Evolutionary conservation across 148 eudicot genomes (phyloP).

Genomic region (Chenopodium formosanum): DNA sequence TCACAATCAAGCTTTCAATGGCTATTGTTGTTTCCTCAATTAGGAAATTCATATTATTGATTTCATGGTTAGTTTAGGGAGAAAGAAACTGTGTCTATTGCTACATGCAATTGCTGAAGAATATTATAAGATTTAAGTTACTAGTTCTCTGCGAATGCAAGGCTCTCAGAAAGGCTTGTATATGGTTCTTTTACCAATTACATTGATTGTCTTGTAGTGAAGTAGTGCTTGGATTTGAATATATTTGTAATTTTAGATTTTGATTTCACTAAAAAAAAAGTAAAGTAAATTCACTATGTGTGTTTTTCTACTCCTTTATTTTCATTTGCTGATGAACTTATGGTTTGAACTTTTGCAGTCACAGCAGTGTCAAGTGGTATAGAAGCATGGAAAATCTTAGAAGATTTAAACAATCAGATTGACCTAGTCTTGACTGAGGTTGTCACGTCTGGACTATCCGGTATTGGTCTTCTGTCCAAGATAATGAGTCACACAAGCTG

Average conservation of each 20-base stretch:
- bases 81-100: too few relatives aligned
- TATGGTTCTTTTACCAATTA: background rate
- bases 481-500: conserved; percentile 78
- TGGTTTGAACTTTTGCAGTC: conserved; percentile 47
- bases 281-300: background rate
- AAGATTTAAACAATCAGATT: conserved; percentile 59
- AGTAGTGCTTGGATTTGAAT: background rate
- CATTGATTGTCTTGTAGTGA: background rate
- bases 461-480: conserved; percentile 68
- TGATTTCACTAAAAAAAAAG: background rate
- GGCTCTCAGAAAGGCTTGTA: background rate
- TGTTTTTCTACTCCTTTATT: background rate
- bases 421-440: conserved; percentile 86
- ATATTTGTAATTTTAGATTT: background rate
- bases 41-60: too few relatives aligned
- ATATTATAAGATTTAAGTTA: background rate
- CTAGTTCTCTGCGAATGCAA: background rate
- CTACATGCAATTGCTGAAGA: background rate
- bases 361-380: conserved; percentile 58
- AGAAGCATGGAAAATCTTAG: conserved; percentile 66
- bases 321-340: background rate
- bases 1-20: too few relatives aligned
- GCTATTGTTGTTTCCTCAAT: too few relatives aligned
- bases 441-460: conserved; percentile 73
- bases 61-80: too few relatives aligned